Percentiles rank a stretch among this genome's conserved stretches.
phyloP scores from a whole-genome alignment of 2,329 filamentous ascomycete genomes.

The Mycosphaerelloides madeirae region DNA sequence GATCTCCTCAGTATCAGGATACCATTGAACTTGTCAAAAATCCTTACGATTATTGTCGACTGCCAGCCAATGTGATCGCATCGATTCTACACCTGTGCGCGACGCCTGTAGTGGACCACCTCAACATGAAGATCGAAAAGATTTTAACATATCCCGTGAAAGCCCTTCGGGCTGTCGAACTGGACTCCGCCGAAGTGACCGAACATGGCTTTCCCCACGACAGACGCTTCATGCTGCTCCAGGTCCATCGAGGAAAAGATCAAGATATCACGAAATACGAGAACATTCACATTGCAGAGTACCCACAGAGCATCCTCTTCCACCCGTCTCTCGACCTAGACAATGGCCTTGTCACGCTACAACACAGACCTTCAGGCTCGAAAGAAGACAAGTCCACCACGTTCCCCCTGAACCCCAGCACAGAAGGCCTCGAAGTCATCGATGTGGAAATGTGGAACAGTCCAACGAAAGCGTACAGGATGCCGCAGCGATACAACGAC shows the following conservation, averaged over 20 bases:
- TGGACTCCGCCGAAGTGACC: slow-evolving; percentile 38
- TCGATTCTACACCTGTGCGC: too few species aligned
- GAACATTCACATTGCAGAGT: slow-evolving; percentile 41
- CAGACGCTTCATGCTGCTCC: slow-evolving; percentile 40
- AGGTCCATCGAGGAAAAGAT: slow-evolving; percentile 32
- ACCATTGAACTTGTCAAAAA: too few species aligned
- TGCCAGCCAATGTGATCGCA: too few species aligned
- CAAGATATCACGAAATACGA: slow-evolving; percentile 27
- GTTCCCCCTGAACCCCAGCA: slow-evolving; percentile 40
- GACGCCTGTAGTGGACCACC: too few species aligned
- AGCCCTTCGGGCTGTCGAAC: slow-evolving; percentile 38
- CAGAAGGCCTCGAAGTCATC: slow-evolving; percentile 31
- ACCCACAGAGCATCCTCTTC: slow-evolving; percentile 40
- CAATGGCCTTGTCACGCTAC: slow-evolving; percentile 35
- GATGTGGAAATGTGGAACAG: slow-evolving; percentile 44
- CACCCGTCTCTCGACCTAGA: slow-evolving; percentile 34
- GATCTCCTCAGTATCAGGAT: too few species aligned
- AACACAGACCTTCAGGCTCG: slow-evolving; percentile 33
- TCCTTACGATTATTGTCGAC: too few species aligned
- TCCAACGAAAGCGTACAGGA: slow-evolving; percentile 40
- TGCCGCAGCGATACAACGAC: slow-evolving; percentile 38
- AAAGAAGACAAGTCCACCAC: slow-evolving; percentile 29
- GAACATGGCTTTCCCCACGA: slow-evolving; percentile 45
- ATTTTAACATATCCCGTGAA: slow-evolving; percentile 48
- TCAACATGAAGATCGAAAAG: slow-evolving; percentile 31